Evolutionary conservation across 2,329 filamentous ascomycete genomes (phyloP).

Genomic region (Alternaria longipes): DNA sequence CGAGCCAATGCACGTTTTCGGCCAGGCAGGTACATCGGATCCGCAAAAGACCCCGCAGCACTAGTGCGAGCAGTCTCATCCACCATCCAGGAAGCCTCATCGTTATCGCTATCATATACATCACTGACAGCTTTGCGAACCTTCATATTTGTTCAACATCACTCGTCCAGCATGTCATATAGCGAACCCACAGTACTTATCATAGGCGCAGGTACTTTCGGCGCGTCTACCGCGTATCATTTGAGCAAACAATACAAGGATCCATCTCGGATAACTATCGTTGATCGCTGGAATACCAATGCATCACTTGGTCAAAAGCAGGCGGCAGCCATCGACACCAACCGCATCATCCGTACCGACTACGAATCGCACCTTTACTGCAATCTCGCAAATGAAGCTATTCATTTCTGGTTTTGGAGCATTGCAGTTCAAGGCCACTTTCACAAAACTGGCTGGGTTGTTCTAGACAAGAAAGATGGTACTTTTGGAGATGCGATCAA

Average conservation of each 20-base stretch:
- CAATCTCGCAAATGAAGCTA: slow-evolving; percentile 56
- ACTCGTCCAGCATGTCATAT: slow-evolving; percentile 10
- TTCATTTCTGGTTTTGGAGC: slow-evolving; percentile 54
- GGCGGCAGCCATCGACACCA: slow-evolving; percentile 68
- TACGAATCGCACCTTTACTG: slow-evolving; percentile 67
- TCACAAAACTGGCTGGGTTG: slow-evolving; percentile 68
- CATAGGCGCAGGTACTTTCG: slow-evolving; percentile 72
- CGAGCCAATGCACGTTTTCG: slow-evolving; percentile 13
- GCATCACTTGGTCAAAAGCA: slow-evolving; percentile 55
- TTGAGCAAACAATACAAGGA: slow-evolving; percentile 62
- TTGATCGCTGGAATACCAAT: slow-evolving; percentile 39
- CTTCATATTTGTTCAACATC: not conserved
- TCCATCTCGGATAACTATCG: slow-evolving; percentile 47
- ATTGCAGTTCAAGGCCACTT: slow-evolving; percentile 53
- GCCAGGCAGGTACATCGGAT: slow-evolving; percentile 18
- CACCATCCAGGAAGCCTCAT: slow-evolving; percentile 8
- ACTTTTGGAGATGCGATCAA: slow-evolving; percentile 63
- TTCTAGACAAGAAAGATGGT: slow-evolving; percentile 59
- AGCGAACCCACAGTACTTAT: slow-evolving; percentile 58
- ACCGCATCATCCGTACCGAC: slow-evolving; percentile 69
- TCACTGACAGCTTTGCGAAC: not conserved
- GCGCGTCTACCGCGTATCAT: slow-evolving; percentile 71
- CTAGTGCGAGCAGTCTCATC: slow-evolving; percentile 15
- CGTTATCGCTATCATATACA: slow-evolving; percentile 1
- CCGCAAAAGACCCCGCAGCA: slow-evolving; percentile 19